Evolutionary conservation across 2,329 filamentous ascomycete species (phyloP), one percentile per base, ranked within the genome.

Genomic region (Chalaropsis ovoidea): DNA sequence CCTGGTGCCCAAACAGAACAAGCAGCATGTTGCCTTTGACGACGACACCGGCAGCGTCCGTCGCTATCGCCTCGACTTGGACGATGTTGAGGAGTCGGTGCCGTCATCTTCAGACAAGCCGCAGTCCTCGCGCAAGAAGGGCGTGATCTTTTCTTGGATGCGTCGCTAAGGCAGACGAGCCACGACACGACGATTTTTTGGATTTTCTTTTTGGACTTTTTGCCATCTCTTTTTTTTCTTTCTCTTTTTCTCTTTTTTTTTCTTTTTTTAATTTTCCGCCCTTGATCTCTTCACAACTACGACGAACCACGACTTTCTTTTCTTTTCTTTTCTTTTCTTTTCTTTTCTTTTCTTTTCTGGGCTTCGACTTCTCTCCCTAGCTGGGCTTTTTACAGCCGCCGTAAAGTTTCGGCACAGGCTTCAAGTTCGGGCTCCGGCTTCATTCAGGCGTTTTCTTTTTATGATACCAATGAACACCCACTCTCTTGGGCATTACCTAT

Each of bases 1-100:
- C 73, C 81, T 86, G 65, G 74, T 83, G 1, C 80, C 83, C 13
- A 76, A 76, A 62, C 75, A 76, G 42, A 75, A 74, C 68, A 77
- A 76, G 61, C 75, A 80, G 49, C 78, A 80, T 61, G 73, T 84
- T 13, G 76, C 78, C 1, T 86, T 86, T 67, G 82, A 85, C 69
- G 82, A 85, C 70, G 83, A 86, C 71, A 75, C 79, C 0, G 84
- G 84, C 22, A 86, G 84, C 67, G 84, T 87, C 67, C 77, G 84
- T 17, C 77, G 84, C 17, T 86, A 87, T 72, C 76, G 84, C 3
- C 76, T 87, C 2, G 80, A 83, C 47, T 75, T 86, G 2, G 81
- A 83, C 19, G 76, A 77, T 43, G 78, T 79, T 17, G 77, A 58
- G 5, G 65, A 66, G 47, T 42, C 42, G 22, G 62, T 62, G 22